Base-by-base conservation (phyloP, 1,139 yeast species). In the Scheffersomyces lignicola region DNA sequence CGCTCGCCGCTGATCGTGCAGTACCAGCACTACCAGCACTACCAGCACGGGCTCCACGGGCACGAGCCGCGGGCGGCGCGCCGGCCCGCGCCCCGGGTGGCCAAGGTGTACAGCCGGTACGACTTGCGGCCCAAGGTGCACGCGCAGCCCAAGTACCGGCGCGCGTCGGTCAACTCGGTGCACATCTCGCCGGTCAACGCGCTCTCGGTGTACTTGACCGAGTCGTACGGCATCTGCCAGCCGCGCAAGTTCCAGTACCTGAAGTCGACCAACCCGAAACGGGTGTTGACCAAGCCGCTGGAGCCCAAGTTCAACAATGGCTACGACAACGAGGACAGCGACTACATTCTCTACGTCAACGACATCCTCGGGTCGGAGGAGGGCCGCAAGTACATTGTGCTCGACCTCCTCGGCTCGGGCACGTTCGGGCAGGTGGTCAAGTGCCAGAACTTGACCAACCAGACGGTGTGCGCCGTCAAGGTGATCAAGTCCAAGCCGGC, bases 401-500 rank as follows among this genome's bases (percentile, higher is more conserved):
- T 92, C 43, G 97, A 92, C 59, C 74, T 92, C 16, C 63, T 94
- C 31, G 99, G 99, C 0, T 92, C 90, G 45, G 99, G 99, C 3
- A 90, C 98, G 0, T 92, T 94, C 71, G 98, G 98, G 4, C 99
- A 92, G 60, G 99, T 94, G 36, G 97, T 90, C 22, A 92, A 92
- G 61, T 92, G 97, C 62, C 98, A 92, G 60, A 89, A 92, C 57
- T 69, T 92, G 59, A 69, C 80, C 32, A 89, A 94, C 31, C 94
- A 88, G 54, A 90, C 88, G 41, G 80, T 92, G 17, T 88, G 90
- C 30, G 98, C 98, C 0, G 95, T 94, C 28, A 92, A 92, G 58
- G 96, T 92, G 29, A 87, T 92, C 46, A 92, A 92, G 57, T 85
- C 96, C 24, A 86, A 85, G 54, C 88, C 96, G 4, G 96, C 95